phyloP scores from a whole-genome alignment of 345 rosid species.

The Citropsis articulata region DNA sequence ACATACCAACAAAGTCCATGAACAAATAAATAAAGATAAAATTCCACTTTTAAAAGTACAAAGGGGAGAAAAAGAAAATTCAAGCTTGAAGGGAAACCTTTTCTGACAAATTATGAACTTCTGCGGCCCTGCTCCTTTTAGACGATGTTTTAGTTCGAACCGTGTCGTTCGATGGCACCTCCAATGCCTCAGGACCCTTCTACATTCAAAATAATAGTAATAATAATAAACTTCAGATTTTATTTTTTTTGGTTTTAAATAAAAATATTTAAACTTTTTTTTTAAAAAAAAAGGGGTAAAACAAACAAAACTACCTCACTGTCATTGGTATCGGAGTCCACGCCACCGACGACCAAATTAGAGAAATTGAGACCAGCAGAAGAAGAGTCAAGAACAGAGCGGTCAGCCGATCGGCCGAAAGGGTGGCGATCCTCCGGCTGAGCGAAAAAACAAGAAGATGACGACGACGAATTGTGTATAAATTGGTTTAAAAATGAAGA shows the following conservation, averaged over 20 bases:
- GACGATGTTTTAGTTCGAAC: constrained; percentile 41
- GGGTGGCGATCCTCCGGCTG: constrained; percentile 23
- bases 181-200: constrained; percentile 36
- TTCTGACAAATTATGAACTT: constrained; percentile 74
- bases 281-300: too few species aligned
- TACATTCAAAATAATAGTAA: constrained; percentile 8
- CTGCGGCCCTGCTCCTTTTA: constrained; percentile 70
- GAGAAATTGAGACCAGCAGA: constrained; percentile 22
- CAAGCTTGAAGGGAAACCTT: constrained; percentile 39
- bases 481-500: constrained; percentile 44
- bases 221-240: not conserved
- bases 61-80: not conserved
- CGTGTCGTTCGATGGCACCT: constrained; percentile 27
- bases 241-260: constrained; percentile 6
- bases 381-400: constrained; percentile 5
- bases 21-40: not conserved
- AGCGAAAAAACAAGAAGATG: constrained; percentile 23
- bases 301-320: constrained; percentile 35
- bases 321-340: constrained; percentile 25
- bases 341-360: constrained; percentile 1
- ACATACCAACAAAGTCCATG: constrained; percentile 2
- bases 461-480: constrained; percentile 32
- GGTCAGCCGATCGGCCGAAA: constrained; percentile 15
- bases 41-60: not conserved
- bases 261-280: not conserved